Base-by-base conservation (phyloP, 1,139 yeast species). In the Hansenula sp. region DNA sequence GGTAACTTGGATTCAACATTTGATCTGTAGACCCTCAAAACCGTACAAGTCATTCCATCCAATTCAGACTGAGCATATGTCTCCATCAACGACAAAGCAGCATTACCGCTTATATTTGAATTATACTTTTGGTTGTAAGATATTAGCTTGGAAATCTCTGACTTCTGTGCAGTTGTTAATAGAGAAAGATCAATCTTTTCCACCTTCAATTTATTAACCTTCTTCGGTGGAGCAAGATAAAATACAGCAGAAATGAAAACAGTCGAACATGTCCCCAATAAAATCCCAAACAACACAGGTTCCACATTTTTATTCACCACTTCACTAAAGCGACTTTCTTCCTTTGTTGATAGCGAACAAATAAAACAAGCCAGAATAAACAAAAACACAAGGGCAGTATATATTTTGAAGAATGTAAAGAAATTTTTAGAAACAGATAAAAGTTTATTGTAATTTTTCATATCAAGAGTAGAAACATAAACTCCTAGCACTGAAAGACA, bases 41-140 rank as follows among this genome's bases (percentile, higher is more conserved):
- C 71, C 38, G 56, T 53, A 48, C 72, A 67, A 16, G 46, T 47
- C 64, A 69, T 59, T 9, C 60, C 61, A 12, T 55, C 55, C 39
- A 68, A 52, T 6, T 54, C 51, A 2, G 69, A 53, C 24, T 48
- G 46, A 13, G 56, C 48, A 42, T 69, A 69, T 2, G 71, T 63
- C 45, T 59, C 60, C 66, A 69, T 65, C 36, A 69, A 52, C 20
- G 67, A 59, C 6, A 69, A 45, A 3, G 68, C 71, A 30, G 62
- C 57, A 16, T 55, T 61, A 5, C 74, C 74, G 6, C 67, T 59
- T 1, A 69, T 54, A 2, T 72, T 73, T 2, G 71, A 62, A 43
- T 56, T 62, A 35, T 48, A 47, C 34, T 48, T 57, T 29, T 57
- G 53, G 42, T 66, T 65, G 26, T 53, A 51, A 38, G 66, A 66